Evolutionary conservation across 2,329 filamentous ascomycete species (phyloP).

Genomic region (Dichotomopilus funicola): DNA sequence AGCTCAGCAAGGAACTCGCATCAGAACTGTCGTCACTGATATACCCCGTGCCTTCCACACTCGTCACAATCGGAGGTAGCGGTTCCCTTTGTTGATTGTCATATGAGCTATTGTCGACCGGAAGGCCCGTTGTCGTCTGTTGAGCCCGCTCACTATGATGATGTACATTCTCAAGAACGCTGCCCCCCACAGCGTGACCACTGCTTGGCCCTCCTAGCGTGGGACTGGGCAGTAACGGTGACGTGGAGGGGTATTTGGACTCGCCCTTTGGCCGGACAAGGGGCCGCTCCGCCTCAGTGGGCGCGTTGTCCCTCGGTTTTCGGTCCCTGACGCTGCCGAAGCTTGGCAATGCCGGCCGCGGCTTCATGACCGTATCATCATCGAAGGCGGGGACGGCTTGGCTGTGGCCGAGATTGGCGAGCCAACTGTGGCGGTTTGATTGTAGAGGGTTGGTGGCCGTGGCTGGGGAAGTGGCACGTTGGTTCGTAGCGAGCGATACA

Average conservation of each 20-base stretch:
- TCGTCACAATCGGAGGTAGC: conserved; percentile 63
- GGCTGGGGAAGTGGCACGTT: conserved; percentile 34
- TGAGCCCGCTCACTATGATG: conserved; percentile 33
- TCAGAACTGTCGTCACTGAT: conserved; percentile 48
- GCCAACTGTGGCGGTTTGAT: conserved; percentile 43
- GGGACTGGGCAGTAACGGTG: conserved; percentile 21
- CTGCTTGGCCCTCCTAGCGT: conserved; percentile 44
- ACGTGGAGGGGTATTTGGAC: conserved; percentile 25
- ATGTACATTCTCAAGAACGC: conserved; percentile 41
- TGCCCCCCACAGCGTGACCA: conserved; percentile 51
- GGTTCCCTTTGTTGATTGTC: conserved; percentile 48
- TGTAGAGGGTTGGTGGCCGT: conserved; percentile 31
- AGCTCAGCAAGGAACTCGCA: conserved; percentile 29
- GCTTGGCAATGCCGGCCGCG: conserved; percentile 64
- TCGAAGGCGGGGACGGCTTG: conserved; percentile 43
- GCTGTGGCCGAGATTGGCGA: conserved; percentile 43
- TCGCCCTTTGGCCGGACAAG: conserved; percentile 47
- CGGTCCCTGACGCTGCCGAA: conserved; percentile 69
- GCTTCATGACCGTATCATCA: conserved; percentile 66
- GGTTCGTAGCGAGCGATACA: conserved; percentile 35
- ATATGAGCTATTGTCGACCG: conserved; percentile 46
- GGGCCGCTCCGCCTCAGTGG: conserved; percentile 52
- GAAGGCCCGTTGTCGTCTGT: conserved; percentile 42
- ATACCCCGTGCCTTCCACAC: conserved; percentile 60
- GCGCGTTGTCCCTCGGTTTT: conserved; percentile 44